Base-by-base conservation (phyloP, 2,329 filamentous ascomycete genomes). In the Nakataea oryzae region DNA sequence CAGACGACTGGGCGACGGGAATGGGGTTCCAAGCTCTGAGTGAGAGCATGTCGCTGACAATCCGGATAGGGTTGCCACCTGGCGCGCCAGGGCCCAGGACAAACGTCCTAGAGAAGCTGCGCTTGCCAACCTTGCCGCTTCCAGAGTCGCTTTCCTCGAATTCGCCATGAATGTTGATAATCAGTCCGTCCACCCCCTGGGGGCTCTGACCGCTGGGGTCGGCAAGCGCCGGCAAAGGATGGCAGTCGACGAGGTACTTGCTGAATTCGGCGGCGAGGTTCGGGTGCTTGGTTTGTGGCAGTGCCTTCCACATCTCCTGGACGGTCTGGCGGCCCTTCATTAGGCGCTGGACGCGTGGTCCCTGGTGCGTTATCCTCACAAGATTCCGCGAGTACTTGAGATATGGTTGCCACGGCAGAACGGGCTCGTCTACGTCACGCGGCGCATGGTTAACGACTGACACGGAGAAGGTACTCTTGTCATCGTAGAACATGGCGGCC, bases 161-260 rank as follows among this genome's bases (percentile, higher is more conserved):
- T 69, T 93, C 89, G 65, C 91, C 90, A 68, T 95, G 89, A n/a
- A 93, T 81, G 9, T 83, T 87, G 66, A 96, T 83, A 59, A 90
- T 81, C 66, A 96, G 83, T 9, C 91, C 91, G 65, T 90, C 89
- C 26, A 93, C 90, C 5, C 90, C 90, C 26, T 78, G 76, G 1
- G 76, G 71, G 64, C 80, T 87, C 65, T 87, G 80, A 1, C 86
- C 85, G 14, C 81, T 82, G 3, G 86, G 86, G 67, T 96, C 91
- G 3, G 83, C 81, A 28, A 96, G 80, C 41, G 87, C 86, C 1
- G 87, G 83, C 41, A 93, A 78, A 21, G 88, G 82, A 68, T 91
- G 87, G 67, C 90, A 93, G 74, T 96, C 91, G 70, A 96, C 86
- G 61, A 91, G 84, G 80, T 91, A 96, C 68, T 92, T 89, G 69